Evolutionary conservation across 2,329 filamentous ascomycete genomes (phyloP).

Genomic region (Cercospora nicotianae): DNA sequence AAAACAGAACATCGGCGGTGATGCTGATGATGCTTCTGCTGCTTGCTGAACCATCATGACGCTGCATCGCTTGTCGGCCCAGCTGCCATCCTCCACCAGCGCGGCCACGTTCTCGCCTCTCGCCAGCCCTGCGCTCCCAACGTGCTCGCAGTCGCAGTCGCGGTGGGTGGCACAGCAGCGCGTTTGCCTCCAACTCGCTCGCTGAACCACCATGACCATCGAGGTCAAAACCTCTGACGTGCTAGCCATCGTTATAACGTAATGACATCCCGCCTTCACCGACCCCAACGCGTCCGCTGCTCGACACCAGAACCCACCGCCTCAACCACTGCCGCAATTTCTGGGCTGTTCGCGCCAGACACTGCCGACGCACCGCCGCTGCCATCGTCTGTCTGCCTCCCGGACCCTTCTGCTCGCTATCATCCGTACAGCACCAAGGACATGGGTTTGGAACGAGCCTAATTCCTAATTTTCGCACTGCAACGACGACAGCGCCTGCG

Average conservation of each 20-base stretch:
- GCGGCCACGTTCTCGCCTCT: background rate
- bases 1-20: background rate
- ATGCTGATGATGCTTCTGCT: background rate
- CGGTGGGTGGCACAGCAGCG: conserved; percentile 11
- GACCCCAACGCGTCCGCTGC: conserved; percentile 4
- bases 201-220: background rate
- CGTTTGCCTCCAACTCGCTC: background rate
- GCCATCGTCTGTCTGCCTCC: background rate
- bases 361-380: background rate
- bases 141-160: background rate
- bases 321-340: background rate
- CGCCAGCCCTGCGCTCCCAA: background rate
- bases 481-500: background rate
- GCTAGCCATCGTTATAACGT: conserved; percentile 6
- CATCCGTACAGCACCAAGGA: background rate
- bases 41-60: background rate
- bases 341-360: background rate
- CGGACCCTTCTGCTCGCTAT: background rate
- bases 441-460: conserved; percentile 13
- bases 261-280: conserved; percentile 5
- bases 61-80: background rate
- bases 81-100: background rate
- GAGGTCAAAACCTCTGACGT: background rate
- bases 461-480: background rate
- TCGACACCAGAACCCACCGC: background rate